Base-by-base conservation (phyloP, 331 rosid genomes). In the Rosa hybrid region DNA sequence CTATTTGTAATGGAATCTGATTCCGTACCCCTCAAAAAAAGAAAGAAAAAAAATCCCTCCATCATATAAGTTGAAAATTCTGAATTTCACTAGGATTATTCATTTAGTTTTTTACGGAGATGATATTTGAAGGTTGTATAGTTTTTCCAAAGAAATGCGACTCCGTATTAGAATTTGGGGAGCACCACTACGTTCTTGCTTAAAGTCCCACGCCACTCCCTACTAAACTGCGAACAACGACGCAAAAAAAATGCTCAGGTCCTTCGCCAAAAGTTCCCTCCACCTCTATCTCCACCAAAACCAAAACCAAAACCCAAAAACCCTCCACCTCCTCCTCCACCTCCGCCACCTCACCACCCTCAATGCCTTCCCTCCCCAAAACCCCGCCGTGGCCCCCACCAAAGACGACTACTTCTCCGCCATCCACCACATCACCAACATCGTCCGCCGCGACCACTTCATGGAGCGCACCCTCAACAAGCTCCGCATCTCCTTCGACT, bases 401-500 rank as follows among this genome's bases (percentile, higher is more conserved):
- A 90, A 78, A 69, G 98, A 92, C 69, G 94, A 94, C 34, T 94
- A 94, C 90, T 94, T 92, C 64, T 89, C 97, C 0, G 95, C 94
- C 38, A 87, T 94, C 83, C 97, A 94, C 83, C 94, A 91, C 84
- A 88, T 94, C 46, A 83, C 97, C 20, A 91, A 94, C 86, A 89
- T 92, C 51, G 97, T 94, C 42, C 95, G 96, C 11, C 97, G 97
- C 46, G 98, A 94, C 81, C 86, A 91, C 89, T 94, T 87, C 94
- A 45, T 94, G 85, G 98, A 94, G 70, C 97, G 98, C 25, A 94
- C 97, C 25, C 97, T 94, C 84, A 94, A 92, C 92, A 92, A 91
- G 90, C 90, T 94, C 70, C 88, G 78, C n/a, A 83, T 92, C 77
- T 72, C 88, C 71, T 76, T 94, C 83, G 88, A 93, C 49, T 92